Conservation (phyloP, 1,284 basidiomycete genomes). For the Volvariella surrecta region DNA sequence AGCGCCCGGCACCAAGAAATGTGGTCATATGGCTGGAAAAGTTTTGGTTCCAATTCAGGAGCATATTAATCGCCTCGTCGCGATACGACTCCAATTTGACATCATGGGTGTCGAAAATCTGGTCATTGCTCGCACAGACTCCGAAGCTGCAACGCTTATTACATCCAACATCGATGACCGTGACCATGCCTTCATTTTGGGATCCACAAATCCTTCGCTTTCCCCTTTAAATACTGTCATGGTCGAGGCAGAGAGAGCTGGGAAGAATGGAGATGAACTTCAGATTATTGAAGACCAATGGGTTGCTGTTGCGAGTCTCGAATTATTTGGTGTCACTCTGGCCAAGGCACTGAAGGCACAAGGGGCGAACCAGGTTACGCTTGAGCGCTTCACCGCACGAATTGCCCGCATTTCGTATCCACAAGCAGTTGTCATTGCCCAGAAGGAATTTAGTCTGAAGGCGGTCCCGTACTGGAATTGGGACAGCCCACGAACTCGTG, state of each 20-base stretch:
- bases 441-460: slow-evolving; percentile 73
- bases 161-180: slow-evolving; percentile 95
- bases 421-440: slow-evolving; percentile 70
- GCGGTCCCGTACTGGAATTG: slow-evolving; percentile 82
- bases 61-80: slow-evolving; percentile 73
- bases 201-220: slow-evolving; percentile 70
- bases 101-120: slow-evolving; percentile 63
- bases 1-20: slow-evolving; percentile 79
- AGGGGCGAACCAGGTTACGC: slow-evolving; percentile 35
- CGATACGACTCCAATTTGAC: slow-evolving; percentile 59
- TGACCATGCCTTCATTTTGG: slow-evolving; percentile 95
- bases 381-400: slow-evolving; percentile 53
- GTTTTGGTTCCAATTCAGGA: slow-evolving; percentile 73
- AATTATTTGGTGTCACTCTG: slow-evolving; percentile 74
- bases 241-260: slow-evolving; percentile 75
- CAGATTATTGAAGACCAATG: slow-evolving; percentile 88
- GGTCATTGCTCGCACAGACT: slow-evolving; percentile 75
- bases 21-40: slow-evolving; percentile 81
- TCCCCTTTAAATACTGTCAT: slow-evolving; percentile 76
- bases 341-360: slow-evolving; percentile 67
- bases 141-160: slow-evolving; percentile 93
- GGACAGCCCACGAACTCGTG: slow-evolving; percentile 90
- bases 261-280: slow-evolving; percentile 74
- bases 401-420: slow-evolving; percentile 62
- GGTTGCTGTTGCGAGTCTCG: slow-evolving; percentile 69